A percentile compares a stretch with the other conserved stretches of the same genome.
Evolutionary conservation across 2,329 filamentous ascomycete genomes (phyloP).

Genomic region (Pseudogymnoascus sp.): DNA sequence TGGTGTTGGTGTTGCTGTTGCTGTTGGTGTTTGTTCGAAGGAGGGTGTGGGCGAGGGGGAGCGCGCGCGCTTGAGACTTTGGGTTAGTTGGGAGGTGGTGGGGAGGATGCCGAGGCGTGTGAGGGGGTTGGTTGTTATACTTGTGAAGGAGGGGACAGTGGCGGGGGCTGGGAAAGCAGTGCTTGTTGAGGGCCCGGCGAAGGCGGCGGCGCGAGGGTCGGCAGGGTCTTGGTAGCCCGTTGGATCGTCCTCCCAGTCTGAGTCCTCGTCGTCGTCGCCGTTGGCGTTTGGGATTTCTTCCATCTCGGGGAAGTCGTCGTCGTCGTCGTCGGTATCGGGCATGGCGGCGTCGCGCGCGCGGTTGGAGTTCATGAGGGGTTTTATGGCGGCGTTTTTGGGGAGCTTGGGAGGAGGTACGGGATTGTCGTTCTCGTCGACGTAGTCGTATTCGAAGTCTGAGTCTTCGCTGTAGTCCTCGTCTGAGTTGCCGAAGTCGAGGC

Average conservation of each 20-base stretch:
- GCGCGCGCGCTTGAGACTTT: neutral
- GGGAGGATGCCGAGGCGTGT: neutral
- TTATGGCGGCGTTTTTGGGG: neutral
- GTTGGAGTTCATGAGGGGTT: neutral
- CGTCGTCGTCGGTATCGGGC: neutral
- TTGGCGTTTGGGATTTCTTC: neutral
- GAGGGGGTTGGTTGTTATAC: neutral
- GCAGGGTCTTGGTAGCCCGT: neutral
- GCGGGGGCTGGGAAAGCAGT: neutral
- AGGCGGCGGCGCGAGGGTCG: neutral
- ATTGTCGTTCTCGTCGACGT: neutral
- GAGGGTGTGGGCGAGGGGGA: neutral
- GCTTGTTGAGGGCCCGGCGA: neutral
- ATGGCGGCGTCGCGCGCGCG: neutral
- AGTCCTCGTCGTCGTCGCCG: neutral
- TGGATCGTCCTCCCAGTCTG: conserved; percentile 3
- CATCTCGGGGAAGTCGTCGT: neutral
- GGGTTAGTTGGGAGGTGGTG: neutral
- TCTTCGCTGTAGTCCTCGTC: conserved; percentile 9
- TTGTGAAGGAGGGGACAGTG: neutral
- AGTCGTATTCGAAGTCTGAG: neutral
- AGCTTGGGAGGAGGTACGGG: neutral
- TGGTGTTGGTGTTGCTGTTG: neutral
- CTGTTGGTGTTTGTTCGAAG: no score
- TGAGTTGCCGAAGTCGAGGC: neutral